Evolutionary conservation across 257 asterid species (phyloP), one percentile per base, ranked within the genome.

Genomic region (Catharanthus roseus): DNA sequence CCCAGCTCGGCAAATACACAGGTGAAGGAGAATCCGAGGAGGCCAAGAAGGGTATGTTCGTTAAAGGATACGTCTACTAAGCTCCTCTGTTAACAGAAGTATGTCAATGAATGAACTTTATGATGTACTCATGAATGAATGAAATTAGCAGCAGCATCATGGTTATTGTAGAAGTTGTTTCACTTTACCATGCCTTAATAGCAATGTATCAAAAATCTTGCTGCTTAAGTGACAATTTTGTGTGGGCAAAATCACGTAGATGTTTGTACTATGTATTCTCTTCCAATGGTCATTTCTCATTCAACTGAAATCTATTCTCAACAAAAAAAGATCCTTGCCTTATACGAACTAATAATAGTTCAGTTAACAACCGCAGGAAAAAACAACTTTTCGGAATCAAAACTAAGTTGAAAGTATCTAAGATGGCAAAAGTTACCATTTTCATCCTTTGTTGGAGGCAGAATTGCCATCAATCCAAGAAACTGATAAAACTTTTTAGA

Each of bases 1-100:
- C 96, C n/a, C 96, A 89, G 75, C 91, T 87, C 13, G 93, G 91
- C 21, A 89, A 86, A 72, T 89, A 89, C 87, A 80, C 96, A 0
- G 88, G 85, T 4, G 90, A 85, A 71, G 90, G 90, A 51, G 96
- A 89, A 76, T 80, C 92, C 2, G 96, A 86, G 72, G 92, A 83
- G 75, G 89, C 95, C 67, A 88, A 85, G 85, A 53, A 89, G 68
- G 96, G 87, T 58, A 78, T 89, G 90, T 89, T 82, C 44, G 88
- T 83, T 13, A 84, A 89, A 75, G 89, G 89, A 31, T 86, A 89
- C 76, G 77, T 72, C 60, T 86, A 86, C 80, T 89, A 75, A 83
- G 84, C 69, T 72, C 65, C 69, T 72, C 65, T 39, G 56, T 50
- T 13, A 31, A 61, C 18, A 76, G 42, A 53, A 65, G 42, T 38